phyloP scores from a whole-genome alignment of 1,284 basidiomycete genomes.

The Cerioporus squamosus region DNA sequence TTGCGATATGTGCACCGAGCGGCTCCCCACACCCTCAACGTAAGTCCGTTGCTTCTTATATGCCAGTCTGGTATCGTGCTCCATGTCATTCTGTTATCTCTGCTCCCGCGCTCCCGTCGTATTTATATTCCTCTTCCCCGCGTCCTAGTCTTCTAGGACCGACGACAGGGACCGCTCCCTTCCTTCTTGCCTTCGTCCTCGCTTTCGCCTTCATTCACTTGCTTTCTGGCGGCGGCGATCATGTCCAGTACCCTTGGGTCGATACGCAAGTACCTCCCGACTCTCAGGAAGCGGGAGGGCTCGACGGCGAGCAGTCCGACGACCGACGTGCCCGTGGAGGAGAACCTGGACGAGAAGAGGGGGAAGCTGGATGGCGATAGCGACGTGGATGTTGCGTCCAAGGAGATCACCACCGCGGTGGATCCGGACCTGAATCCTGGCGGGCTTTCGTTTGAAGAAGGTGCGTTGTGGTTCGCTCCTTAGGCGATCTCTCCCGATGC shows the following conservation, averaged over 20 bases:
- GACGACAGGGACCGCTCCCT: too few relatives aligned
- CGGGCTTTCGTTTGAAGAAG: conserved; percentile 23
- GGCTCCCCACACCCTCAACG: background rate
- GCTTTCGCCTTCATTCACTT: background rate
- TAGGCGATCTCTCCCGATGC: too few relatives aligned
- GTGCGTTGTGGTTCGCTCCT: too few relatives aligned
- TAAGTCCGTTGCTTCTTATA: conserved; percentile 7
- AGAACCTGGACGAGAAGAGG: conserved; percentile 11
- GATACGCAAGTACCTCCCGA: conserved; percentile 12
- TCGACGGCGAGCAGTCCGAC: background rate
- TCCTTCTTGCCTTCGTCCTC: background rate
- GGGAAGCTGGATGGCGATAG: conserved; percentile 14
- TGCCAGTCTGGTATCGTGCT: background rate
- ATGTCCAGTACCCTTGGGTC: conserved; percentile 12
- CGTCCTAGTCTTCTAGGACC: too few relatives aligned
- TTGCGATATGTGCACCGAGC: conserved; percentile 1
- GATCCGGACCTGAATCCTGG: conserved; percentile 22
- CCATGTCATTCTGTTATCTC: background rate
- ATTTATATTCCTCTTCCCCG: too few relatives aligned
- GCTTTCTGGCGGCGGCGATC: background rate
- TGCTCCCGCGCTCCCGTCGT: too few relatives aligned
- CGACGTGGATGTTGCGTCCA: conserved; percentile 11
- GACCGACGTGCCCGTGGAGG: background rate
- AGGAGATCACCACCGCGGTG: conserved; percentile 12
- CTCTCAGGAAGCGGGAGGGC: conserved; percentile 2